Conservation (phyloP, 2,329 filamentous ascomycete species). For the Colletotrichum sp. region DNA sequence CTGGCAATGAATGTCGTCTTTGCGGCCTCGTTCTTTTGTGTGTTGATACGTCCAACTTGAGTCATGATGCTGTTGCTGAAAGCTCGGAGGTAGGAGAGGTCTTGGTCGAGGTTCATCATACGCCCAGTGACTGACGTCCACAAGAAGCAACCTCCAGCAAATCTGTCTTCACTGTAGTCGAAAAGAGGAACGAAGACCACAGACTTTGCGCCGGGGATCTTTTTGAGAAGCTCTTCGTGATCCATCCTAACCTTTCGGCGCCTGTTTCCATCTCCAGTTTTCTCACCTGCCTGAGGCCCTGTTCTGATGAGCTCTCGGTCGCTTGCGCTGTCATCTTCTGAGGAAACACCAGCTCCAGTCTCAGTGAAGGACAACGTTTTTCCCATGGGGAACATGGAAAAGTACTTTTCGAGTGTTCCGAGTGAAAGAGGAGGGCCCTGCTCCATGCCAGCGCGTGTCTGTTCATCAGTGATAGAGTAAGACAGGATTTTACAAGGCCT, state of each 20-base stretch:
- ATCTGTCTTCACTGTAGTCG: constrained; percentile 36
- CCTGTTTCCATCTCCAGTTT: neutral
- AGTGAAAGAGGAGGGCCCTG: constrained; percentile 30
- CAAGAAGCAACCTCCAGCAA: constrained; percentile 39
- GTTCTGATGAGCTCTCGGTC: constrained; percentile 24
- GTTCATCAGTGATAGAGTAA: constrained; percentile 29
- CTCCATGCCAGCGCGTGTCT: constrained; percentile 28
- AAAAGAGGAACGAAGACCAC: constrained; percentile 40
- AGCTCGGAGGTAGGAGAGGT: constrained; percentile 36
- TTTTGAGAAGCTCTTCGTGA: constrained; percentile 35
- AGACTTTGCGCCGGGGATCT: constrained; percentile 35
- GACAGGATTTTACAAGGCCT: constrained; percentile 33
- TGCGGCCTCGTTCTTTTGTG: constrained; percentile 53
- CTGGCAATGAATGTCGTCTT: constrained; percentile 65
- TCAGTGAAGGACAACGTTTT: constrained; percentile 34
- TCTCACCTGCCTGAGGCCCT: neutral
- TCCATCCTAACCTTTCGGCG: constrained; percentile 28
- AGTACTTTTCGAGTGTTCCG: constrained; percentile 33
- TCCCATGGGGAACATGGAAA: constrained; percentile 31
- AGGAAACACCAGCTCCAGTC: constrained; percentile 30
- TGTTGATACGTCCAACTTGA: constrained; percentile 59
- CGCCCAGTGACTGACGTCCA: constrained; percentile 36
- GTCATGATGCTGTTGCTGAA: constrained; percentile 54
- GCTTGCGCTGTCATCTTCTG: constrained; percentile 34
- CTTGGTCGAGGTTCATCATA: constrained; percentile 40